Base-by-base conservation (phyloP, 2,329 filamentous ascomycete species). In the Daldinia sp. region DNA sequence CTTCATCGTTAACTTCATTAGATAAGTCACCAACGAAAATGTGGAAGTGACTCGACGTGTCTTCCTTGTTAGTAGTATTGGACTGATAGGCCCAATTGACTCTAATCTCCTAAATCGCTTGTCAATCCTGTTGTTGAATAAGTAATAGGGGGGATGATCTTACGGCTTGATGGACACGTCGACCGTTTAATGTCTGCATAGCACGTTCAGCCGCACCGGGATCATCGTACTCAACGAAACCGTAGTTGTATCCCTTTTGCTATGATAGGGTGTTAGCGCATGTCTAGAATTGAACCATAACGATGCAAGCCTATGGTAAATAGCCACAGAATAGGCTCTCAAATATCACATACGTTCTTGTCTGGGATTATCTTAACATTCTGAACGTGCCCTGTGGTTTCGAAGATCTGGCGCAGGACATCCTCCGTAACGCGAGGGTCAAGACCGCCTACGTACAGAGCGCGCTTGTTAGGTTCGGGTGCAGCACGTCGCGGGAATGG, bases 51-150 rank as follows among this genome's bases (percentile, higher is more conserved):
- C 94, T 93, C 6, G 95, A 97, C 1, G 96, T 99, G 78, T 99
- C 96, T 82, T 99, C 96, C 83, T 98, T 99, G 85, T 89, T 96
- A 30, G 89, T 86, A 65, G 89, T 95, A 86, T 97, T 99, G 74
- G 95, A 96, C 84, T 99, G 96, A 78, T 99, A 99, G 23, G 96
- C 96, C 96, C 96, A 99, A 85, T 99, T 99, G 77, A 99, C 96
- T 63, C 94, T 93, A 71, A 99, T 99, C 86, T 99, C 96, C 93
- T 97, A 78, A 46, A 60, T 10, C 15, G 44, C 7, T n/a, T 46
- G 57, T 69, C 44, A 71, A 71, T 62, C 3, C 39, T n/a, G 7
- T 33, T 7, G 1, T 28, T 13, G 6, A 20, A 41, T 44, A 50
- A 50, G 44, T 2, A 35, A 7, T 28, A 42, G 59, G 61, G 46